Percentiles rank a stretch among this genome's conserved stretches.
These are phyloP conservation scores for Pythium folliculosum DNA, from an alignment of 352 stramenopile species.

Conservation along the genomic window DNA sequence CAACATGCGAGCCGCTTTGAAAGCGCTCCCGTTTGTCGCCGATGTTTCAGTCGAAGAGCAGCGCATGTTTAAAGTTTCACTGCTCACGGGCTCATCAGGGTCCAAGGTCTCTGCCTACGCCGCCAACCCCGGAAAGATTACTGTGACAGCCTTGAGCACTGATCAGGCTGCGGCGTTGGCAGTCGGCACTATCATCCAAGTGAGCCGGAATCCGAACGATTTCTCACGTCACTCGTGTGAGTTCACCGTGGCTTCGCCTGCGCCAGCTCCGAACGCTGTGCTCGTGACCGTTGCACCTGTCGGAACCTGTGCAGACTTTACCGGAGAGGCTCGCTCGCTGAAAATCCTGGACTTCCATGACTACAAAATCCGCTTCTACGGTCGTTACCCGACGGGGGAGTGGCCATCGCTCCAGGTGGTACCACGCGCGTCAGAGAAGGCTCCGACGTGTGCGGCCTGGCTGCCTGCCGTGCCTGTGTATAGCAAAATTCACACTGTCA, in stretches of 20 bases:
- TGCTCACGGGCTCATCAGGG: conserved; percentile 41
- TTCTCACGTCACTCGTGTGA: conserved; percentile 65
- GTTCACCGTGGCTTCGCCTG: conserved; percentile 35
- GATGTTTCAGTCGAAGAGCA: conserved; percentile 47
- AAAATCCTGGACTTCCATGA: conserved; percentile 71
- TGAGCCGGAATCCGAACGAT: conserved; percentile 76
- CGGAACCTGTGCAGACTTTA: conserved; percentile 44
- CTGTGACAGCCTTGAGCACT: conserved; percentile 40
- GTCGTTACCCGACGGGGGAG: conserved; percentile 60
- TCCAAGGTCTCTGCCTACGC: conserved; percentile 53
- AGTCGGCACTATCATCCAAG: conserved; percentile 49
- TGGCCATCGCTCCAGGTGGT: conserved; percentile 77
- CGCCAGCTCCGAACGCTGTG: conserved; percentile 21
- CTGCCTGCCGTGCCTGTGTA: conserved; percentile 43
- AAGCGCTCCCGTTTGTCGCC: conserved; percentile 47
- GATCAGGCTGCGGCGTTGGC: conserved; percentile 36
- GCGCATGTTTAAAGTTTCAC: conserved; percentile 57
- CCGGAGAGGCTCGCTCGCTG: conserved; percentile 43
- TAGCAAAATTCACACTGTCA: conserved; percentile 59
- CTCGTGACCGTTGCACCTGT: conserved; percentile 37
- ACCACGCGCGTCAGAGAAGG: conserved; percentile 36
- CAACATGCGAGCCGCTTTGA: conserved; percentile 40
- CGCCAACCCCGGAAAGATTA: conserved; percentile 26
- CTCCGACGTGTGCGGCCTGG: conserved; percentile 40
- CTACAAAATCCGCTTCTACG: conserved; percentile 75